These are phyloP conservation scores for Jackrogersella minutella DNA, from an alignment of 495 filamentous ascomycete genomes.

Conservation along the genomic window DNA sequence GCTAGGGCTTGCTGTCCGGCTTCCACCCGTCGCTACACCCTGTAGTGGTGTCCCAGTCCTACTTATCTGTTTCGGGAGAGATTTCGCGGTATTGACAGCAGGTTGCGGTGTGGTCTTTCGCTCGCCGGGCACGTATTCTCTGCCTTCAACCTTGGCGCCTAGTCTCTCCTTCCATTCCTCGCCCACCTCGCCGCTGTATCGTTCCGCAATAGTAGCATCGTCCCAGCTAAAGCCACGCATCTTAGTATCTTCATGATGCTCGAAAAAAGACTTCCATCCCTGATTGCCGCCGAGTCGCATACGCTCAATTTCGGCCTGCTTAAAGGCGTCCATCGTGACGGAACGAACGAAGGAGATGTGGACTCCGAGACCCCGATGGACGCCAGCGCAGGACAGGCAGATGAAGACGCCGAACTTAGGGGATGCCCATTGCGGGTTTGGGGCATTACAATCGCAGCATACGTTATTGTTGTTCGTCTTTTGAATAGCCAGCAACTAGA, in stretches of 20 bases:
- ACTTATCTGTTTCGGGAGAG: constrained; percentile 44
- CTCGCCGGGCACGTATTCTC: constrained; percentile 77
- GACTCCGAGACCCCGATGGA: constrained; percentile 92
- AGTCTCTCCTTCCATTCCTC: constrained; percentile 97
- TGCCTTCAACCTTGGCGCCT: constrained; percentile 81
- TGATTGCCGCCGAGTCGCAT: constrained; percentile 90
- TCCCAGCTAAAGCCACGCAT: constrained; percentile 71
- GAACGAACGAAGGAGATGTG: constrained; percentile 98
- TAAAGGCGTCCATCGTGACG: constrained; percentile 98
- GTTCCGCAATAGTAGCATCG: constrained; percentile 78
- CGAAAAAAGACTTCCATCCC: constrained; percentile 84
- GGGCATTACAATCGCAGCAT: constrained; percentile 94
- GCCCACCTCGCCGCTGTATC: constrained; percentile 85
- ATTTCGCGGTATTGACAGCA: constrained; percentile 49
- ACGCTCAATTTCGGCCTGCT: constrained; percentile 80
- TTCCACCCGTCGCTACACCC: constrained; percentile 79
- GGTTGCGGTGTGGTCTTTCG: constrained; percentile 50
- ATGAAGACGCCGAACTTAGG: constrained; percentile 88
- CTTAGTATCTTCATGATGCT: constrained; percentile 71
- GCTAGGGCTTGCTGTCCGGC: constrained; percentile 70
- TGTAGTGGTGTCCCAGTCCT: constrained; percentile 51
- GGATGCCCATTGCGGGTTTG: constrained; percentile 91
- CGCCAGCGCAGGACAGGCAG: constrained; percentile 93
- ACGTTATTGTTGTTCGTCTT: constrained; percentile 83
- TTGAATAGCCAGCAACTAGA: constrained; percentile 85